phyloP scores from a whole-genome alignment of 805 yeast species.

The Yarrowia porcina region DNA sequence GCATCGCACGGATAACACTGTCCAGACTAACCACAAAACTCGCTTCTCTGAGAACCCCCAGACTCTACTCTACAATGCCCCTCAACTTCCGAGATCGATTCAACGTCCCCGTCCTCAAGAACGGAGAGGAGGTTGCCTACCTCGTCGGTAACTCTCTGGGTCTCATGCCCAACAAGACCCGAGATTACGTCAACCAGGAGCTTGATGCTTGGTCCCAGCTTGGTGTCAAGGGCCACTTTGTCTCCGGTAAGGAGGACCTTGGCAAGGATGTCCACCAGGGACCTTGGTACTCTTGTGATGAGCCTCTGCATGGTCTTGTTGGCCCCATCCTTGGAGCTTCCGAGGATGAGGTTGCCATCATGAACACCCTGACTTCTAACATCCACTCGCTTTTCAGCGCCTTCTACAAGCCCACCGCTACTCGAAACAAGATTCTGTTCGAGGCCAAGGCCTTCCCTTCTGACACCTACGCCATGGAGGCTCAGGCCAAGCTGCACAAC shows the following conservation, averaged over 20 bases:
- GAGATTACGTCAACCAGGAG: constrained; percentile 58
- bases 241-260: constrained; percentile 27
- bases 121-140: constrained; percentile 46
- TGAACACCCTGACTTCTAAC: constrained; percentile 83
- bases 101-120: constrained; percentile 27
- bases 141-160: constrained; percentile 95
- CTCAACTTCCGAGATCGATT: constrained; percentile 26
- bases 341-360: constrained; percentile 74
- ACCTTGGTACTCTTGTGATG: constrained; percentile 85
- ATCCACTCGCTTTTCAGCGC: constrained; percentile 69
- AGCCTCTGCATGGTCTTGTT: constrained; percentile 65
- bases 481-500: constrained; percentile 64
- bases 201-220: constrained; percentile 76
- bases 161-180: constrained; percentile 69
- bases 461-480: constrained; percentile 80
- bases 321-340: constrained; percentile 76
- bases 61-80: constrained; percentile 8
- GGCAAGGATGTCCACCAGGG: constrained; percentile 39
- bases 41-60: not conserved
- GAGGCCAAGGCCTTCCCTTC: constrained; percentile 91
- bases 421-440: constrained; percentile 66
- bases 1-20: constrained; percentile 12
- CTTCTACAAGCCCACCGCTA: constrained; percentile 66
- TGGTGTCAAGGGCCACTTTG: constrained; percentile 84
- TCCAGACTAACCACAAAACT: not conserved